Conservation (phyloP, 257 asterid genomes). For the Forsythia suspensa region DNA sequence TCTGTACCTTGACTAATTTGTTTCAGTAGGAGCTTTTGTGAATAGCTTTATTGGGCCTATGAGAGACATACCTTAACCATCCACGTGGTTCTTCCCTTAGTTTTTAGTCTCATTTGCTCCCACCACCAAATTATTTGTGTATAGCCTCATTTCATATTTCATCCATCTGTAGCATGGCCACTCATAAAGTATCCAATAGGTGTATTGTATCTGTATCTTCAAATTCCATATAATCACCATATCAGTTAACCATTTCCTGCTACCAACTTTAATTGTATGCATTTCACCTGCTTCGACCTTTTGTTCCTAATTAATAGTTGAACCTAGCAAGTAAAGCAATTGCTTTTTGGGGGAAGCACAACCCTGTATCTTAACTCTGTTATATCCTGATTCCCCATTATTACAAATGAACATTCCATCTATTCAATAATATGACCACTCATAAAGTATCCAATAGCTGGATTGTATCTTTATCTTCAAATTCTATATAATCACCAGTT, state of each 20-base stretch:
- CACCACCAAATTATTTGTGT: neutral
- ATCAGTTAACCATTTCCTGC: neutral
- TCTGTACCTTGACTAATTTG: neutral
- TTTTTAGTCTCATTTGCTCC: neutral
- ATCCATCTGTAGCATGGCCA: neutral
- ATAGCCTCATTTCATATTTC: neutral
- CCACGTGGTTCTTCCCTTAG: neutral
- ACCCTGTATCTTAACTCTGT: neutral
- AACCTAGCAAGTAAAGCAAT: neutral
- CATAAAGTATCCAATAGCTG: neutral
- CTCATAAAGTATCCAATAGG: neutral
- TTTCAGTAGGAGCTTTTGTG: neutral
- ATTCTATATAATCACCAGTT: neutral
- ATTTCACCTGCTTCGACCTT: neutral
- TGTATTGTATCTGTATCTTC: neutral
- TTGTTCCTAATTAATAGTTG: neutral
- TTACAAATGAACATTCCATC: neutral
- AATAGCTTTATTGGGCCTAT: neutral
- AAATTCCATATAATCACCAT: neutral
- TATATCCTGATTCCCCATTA: neutral
- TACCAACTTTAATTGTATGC: neutral
- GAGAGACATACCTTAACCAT: neutral
- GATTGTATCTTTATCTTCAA: neutral
- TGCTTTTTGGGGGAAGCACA: neutral
- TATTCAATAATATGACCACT: neutral